These are phyloP conservation scores for Coemansia sp. DNA, from an alignment of 192 early-diverging fungal species.

Conservation along the genomic window DNA sequence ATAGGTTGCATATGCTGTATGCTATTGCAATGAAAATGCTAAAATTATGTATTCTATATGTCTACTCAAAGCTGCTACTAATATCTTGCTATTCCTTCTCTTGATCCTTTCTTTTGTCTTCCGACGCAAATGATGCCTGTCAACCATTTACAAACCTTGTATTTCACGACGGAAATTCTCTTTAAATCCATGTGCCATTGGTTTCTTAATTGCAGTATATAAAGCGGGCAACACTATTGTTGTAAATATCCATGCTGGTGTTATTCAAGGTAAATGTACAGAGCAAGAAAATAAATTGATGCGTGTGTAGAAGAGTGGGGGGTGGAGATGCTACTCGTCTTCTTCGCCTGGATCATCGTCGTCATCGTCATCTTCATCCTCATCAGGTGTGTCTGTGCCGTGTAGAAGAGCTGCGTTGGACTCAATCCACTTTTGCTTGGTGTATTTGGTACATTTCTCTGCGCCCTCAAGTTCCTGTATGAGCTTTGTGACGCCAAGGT, in stretches of 20 bases:
- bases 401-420: background rate
- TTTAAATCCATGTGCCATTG: no score
- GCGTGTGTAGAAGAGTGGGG: no score
- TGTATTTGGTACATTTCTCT: slow-evolving; percentile 40
- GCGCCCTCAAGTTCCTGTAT: slow-evolving; percentile 62
- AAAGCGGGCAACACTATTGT: background rate
- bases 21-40: no score
- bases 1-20: no score
- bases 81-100: no score
- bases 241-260: background rate
- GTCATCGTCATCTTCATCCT: slow-evolving; percentile 3
- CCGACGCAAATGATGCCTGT: no score
- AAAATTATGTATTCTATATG: no score
- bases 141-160: no score
- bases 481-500: slow-evolving; percentile 69
- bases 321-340: background rate
- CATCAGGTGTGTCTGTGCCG: background rate
- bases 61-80: no score
- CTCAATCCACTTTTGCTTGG: slow-evolving; percentile 43
- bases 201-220: no score
- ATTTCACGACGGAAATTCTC: no score
- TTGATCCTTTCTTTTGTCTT: no score
- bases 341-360: background rate
- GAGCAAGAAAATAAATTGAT: slow-evolving; percentile 2
- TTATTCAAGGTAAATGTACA: background rate